Percentiles rank a stretch among this genome's conserved stretches.
phyloP scores from a whole-genome alignment of 1,139 yeast species.

The Hyphopichia pseudoburtonii region DNA sequence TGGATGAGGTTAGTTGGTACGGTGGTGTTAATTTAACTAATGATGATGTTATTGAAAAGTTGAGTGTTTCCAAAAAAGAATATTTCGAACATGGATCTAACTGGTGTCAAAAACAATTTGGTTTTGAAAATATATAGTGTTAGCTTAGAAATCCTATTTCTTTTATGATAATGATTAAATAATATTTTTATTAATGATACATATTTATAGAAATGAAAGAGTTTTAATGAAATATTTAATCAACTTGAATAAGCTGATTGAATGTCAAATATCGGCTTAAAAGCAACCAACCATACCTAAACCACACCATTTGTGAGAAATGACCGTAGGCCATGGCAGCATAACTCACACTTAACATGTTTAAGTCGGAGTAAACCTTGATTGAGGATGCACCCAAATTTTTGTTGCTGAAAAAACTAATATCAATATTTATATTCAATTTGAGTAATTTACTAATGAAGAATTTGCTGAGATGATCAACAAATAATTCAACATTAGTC shows the following conservation, averaged over 20 bases:
- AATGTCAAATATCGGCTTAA: slow-evolving; percentile 72
- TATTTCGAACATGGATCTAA: slow-evolving; percentile 85
- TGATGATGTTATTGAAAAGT: slow-evolving; percentile 51
- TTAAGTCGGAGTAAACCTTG: slow-evolving; percentile 52
- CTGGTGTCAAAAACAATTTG: slow-evolving; percentile 76
- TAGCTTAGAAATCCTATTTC: too few species aligned
- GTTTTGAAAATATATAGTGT: slow-evolving; percentile 48
- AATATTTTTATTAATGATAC: too few species aligned
- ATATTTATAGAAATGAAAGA: neutral
- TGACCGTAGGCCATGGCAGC: slow-evolving; percentile 86
- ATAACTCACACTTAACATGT: slow-evolving; percentile 58
- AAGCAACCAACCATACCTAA: slow-evolving; percentile 83
- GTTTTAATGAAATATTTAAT: neutral
- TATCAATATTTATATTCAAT: slow-evolving; percentile 40
- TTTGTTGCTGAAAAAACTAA: slow-evolving; percentile 36
- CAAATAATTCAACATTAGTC: slow-evolving; percentile 46
- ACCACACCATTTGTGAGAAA: slow-evolving; percentile 93
- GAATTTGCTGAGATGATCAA: slow-evolving; percentile 31
- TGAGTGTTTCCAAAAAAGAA: slow-evolving; percentile 71
- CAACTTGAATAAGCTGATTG: slow-evolving; percentile 57
- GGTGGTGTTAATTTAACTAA: slow-evolving; percentile 52
- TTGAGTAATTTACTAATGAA: slow-evolving; percentile 33
- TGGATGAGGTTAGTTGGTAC: slow-evolving; percentile 37
- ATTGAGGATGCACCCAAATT: slow-evolving; percentile 23
- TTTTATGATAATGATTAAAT: too few species aligned